Evolutionary conservation across 257 asterid genomes (phyloP), one percentile per base, ranked within the genome.

Genomic region (Jacaranda mimosifolia): DNA sequence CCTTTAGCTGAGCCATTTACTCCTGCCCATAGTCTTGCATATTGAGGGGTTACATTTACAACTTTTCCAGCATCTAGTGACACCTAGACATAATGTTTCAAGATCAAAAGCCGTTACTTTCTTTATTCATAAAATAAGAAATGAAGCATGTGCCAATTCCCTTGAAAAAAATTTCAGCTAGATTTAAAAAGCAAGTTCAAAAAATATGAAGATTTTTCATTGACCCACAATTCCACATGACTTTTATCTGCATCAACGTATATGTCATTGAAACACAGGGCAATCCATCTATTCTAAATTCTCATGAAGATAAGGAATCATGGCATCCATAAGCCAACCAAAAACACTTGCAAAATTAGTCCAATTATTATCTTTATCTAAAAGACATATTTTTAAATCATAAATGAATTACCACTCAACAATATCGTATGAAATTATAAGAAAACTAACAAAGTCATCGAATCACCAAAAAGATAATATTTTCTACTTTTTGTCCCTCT

Each of bases 1-100:
- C 99, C 99, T 79, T 86, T 90, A 4, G 96, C 80, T 36, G 98
- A 95, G 62, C 99, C 98, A 48, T 92, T 95, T 38, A 79, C 84
- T 69, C 84, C 97, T 10, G 87, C 96, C 74, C 97, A 86, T 81
- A 95, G 68, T 80, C 82, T 90, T 46, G 99, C 99, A 62, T 95
- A 95, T 51, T 98, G 85, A 9, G 99, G 99, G n/a, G 99, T 95
- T 42, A 95, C 99, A 77, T 95, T 95, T 63, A 90, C 84, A 74
- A 95, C 99, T 82, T 95, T 95, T 76, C 88, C 77, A 40, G 99
- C 98, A 77, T 95, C 99, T 62, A 95, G 81, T 18, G 98, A 93
- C 13, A 93, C 99, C 99, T 95, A 68, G 18, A 26, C 55, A 74
- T 26, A 26, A 26, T n/a, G n/a, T n/a, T n/a, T n/a, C n/a, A 51